Percentiles rank a stretch among this genome's conserved stretches.
Conservation (phyloP, 768 basidiomycete species). For the Mrakia frigida region DNA sequence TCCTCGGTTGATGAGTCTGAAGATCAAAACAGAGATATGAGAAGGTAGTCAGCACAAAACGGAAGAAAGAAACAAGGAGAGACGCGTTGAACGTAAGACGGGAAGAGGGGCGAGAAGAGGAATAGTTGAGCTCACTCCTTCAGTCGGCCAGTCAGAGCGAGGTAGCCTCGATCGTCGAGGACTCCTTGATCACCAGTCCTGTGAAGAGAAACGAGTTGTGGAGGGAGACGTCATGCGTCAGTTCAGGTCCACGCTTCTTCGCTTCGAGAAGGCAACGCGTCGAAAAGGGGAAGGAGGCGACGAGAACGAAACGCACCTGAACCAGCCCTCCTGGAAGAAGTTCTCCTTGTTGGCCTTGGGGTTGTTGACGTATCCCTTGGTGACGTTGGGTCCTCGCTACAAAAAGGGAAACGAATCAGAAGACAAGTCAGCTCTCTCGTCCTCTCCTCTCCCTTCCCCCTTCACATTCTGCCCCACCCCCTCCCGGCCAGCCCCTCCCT, state of each 20-base stretch:
- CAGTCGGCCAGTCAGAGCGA: constrained; percentile 56
- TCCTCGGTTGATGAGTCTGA: constrained; percentile 46
- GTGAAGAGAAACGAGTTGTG: not conserved
- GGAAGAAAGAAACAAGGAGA: not conserved
- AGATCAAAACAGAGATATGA: not conserved
- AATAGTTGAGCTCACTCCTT: constrained; percentile 56
- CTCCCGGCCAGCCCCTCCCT: too few species aligned
- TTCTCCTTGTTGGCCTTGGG: constrained; percentile 49
- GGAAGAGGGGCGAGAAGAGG: too few species aligned
- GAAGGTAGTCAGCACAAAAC: not conserved
- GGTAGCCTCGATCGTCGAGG: constrained; percentile 46
- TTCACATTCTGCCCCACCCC: too few species aligned
- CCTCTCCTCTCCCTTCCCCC: not conserved
- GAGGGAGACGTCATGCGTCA: not conserved
- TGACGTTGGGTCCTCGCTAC: constrained; percentile 53
- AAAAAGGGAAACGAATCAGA: not conserved
- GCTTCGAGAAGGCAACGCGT: too few species aligned
- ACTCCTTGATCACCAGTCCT: constrained; percentile 41
- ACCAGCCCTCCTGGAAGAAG: constrained; percentile 41
- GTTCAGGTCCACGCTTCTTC: too few species aligned
- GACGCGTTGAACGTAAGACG: too few species aligned
- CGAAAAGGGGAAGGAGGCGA: too few species aligned
- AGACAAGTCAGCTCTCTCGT: not conserved
- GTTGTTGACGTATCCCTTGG: constrained; percentile 41
- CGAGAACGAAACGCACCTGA: not conserved